A percentile compares a stretch with the other conserved stretches of the same genome.
Conservation (phyloP, 164 flowering plant species). For the Vitis rotundifolia region DNA sequence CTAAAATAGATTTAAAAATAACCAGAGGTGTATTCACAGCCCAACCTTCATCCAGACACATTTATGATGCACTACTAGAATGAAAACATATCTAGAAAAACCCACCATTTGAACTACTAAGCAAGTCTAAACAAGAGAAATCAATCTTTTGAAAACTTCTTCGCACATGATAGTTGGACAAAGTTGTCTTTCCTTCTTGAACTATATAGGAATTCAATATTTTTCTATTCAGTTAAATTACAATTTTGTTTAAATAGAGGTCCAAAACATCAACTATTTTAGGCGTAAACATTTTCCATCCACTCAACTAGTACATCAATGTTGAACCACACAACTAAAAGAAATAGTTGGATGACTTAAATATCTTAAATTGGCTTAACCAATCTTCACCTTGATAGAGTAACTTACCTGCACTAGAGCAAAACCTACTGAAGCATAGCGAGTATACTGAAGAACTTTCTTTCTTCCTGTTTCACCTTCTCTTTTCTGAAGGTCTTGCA, state of each 20-base stretch:
- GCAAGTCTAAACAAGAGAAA: background rate
- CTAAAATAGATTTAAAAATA: too few species aligned
- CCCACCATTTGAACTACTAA: too few species aligned
- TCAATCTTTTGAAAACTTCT: background rate
- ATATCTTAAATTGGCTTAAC: background rate
- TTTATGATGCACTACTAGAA: background rate
- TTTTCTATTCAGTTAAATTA: background rate
- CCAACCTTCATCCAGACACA: background rate
- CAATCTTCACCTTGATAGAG: background rate
- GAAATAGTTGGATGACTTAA: background rate
- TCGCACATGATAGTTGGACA: background rate
- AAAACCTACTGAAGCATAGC: conserved; percentile 98
- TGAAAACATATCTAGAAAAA: background rate
- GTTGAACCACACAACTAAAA: background rate
- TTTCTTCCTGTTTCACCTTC: conserved; percentile 99
- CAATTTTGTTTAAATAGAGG: too few species aligned
- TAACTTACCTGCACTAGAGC: conserved; percentile 85
- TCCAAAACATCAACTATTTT: too few species aligned
- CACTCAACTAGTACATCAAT: too few species aligned
- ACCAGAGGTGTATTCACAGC: background rate
- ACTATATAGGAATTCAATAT: background rate
- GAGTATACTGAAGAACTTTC: conserved; percentile 92
- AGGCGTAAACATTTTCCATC: too few species aligned
- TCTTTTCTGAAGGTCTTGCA: conserved; percentile 98
- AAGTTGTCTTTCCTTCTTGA: background rate